Evolutionary conservation across 2,329 filamentous ascomycete species (phyloP), one percentile per base, ranked within the genome.

Genomic region (Botrytis cinerea): DNA sequence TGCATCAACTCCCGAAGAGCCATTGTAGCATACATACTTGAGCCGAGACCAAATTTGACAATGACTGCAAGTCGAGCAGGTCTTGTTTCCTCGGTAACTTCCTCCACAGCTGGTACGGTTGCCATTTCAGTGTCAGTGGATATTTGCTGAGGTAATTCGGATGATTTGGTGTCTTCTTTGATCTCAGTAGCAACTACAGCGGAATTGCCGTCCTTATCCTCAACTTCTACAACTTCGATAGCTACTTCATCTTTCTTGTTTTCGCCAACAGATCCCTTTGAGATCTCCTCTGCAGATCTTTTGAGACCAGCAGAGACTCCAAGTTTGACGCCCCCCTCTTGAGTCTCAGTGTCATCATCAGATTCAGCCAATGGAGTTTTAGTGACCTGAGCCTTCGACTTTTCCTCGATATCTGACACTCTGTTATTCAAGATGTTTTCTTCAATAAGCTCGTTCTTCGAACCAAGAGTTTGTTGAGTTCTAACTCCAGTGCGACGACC

Each of bases 21-120:
- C 86, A 97, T 93, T 0, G 93, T 97, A 0, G 93, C 93, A 83
- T 97, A 97, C 79, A 93, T 92, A 80, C 92, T 94, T 67, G 90
- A 90, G 1, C 90, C 92, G 43, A 97, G 86, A 80, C 93, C 91
- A 82, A 97, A 88, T 80, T 90, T 93, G 77, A 96, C 81, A 40
- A 93, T 83, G 0, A 94, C 86, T 0, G 91, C 93, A 28, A 93
- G 84, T 79, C 92, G 91, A 69, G 75, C 68, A 73, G 72, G 69
- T 67, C 22, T 48, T n/a, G 40, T 12, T 35, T 66, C 68, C 35
- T 60, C 67, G 5, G 28, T 18, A 54, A 38, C 54, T 63, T 28
- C 57, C 22, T 63, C 59, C 2, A 9, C 40, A 45, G 7, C 22
- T 60, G 60, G 66, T 59, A 20, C n/a, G 22, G n/a, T n/a, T 45